A percentile compares a stretch with the other conserved stretches of the same genome.
These are phyloP conservation scores for Leptographium lundbergii DNA, from an alignment of 2,329 filamentous ascomycete genomes.

Conservation along the genomic window DNA sequence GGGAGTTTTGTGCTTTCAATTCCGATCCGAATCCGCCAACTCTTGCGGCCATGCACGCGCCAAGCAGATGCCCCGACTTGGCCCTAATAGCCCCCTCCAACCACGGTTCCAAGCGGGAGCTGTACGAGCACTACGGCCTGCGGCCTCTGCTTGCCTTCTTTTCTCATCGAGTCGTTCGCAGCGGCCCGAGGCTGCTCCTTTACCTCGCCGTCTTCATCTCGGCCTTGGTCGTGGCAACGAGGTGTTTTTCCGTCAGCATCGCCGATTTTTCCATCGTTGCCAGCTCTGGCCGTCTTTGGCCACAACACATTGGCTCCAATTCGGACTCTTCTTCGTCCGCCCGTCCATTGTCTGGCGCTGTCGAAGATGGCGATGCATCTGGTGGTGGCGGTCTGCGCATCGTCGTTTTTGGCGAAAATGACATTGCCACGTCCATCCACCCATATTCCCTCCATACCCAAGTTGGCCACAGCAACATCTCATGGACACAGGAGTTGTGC, in stretches of 20 bases:
- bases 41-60: background rate
- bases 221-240: conserved; percentile 13
- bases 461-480: conserved; percentile 11
- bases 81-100: background rate
- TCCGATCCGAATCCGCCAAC: background rate
- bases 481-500: conserved; percentile 38
- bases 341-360: background rate
- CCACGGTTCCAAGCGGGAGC: background rate
- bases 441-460: conserved; percentile 11
- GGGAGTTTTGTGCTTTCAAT: background rate
- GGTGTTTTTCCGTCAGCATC: conserved; percentile 12
- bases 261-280: conserved; percentile 10
- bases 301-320: conserved; percentile 6
- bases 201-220: conserved; percentile 15
- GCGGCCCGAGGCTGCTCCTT: conserved; percentile 17
- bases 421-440: conserved; percentile 22
- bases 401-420: conserved; percentile 40
- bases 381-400: conserved; percentile 27
- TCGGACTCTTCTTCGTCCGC: background rate
- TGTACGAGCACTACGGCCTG: conserved; percentile 2
- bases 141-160: conserved; percentile 16
- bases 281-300: conserved; percentile 10
- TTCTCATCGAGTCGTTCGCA: conserved; percentile 16
- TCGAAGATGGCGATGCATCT: conserved; percentile 7
- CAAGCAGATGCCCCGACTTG: background rate